A percentile compares a stretch with the other conserved stretches of the same genome.
These are phyloP conservation scores for Boletus sp. DNA, from an alignment of 1,284 basidiomycete species.

Conservation along the genomic window DNA sequence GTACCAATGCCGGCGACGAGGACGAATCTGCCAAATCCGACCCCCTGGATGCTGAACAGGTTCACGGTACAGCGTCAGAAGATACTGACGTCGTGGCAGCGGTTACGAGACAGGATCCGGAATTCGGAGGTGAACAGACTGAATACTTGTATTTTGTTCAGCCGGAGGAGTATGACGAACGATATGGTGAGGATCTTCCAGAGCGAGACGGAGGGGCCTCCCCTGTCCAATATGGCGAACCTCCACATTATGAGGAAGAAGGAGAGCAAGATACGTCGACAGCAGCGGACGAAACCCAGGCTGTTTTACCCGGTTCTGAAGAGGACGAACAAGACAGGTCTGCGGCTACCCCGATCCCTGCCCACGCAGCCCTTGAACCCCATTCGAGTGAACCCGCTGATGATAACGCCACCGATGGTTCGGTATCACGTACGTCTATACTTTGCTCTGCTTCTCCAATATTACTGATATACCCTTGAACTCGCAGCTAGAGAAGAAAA, in stretches of 20 bases:
- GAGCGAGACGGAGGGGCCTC: conserved; percentile 18
- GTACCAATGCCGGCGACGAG: conserved; percentile 22
- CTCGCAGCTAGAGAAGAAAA: conserved; percentile 10
- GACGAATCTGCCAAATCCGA: conserved; percentile 20
- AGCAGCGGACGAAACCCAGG: conserved; percentile 20
- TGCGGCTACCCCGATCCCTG: conserved; percentile 13
- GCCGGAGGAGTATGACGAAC: conserved; percentile 33
- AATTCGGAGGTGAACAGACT: conserved; percentile 30
- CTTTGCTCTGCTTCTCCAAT: background rate
- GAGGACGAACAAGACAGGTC: conserved; percentile 16
- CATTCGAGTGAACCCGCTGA: background rate
- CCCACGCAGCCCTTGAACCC: conserved; percentile 3
- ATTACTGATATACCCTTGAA: conserved; percentile 7
- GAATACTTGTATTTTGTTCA: conserved; percentile 32
- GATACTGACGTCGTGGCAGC: conserved; percentile 18
- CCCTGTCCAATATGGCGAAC: conserved; percentile 19
- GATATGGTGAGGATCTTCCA: conserved; percentile 31
- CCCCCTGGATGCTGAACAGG: conserved; percentile 33
- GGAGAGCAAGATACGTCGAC: conserved; percentile 16
- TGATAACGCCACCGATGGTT: background rate
- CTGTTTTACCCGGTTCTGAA: conserved; percentile 10
- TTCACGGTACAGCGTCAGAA: conserved; percentile 24
- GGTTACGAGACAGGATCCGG: conserved; percentile 7
- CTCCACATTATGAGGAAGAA: conserved; percentile 25
- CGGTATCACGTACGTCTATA: conserved; percentile 11